phyloP scores from a whole-genome alignment of 805 yeast species.

The Clavispora vitiphila region DNA sequence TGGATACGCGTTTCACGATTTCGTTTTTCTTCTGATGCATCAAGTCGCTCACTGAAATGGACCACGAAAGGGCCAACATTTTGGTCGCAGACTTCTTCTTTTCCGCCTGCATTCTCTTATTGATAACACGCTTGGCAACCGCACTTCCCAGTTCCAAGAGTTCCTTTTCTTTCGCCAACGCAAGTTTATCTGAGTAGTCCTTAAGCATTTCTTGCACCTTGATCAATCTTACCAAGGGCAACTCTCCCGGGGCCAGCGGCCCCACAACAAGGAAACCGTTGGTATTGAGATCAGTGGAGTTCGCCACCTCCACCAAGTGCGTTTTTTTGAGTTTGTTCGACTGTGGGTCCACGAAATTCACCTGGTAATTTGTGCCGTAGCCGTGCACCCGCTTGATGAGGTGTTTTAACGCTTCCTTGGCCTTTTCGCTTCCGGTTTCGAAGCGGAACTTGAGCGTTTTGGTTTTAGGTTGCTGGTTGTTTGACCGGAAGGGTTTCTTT shows the following conservation, averaged over 20 bases:
- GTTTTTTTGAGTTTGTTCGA: conserved; percentile 17
- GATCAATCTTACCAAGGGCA: conserved; percentile 26
- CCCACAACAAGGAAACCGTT: conserved; percentile 23
- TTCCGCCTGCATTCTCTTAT: conserved; percentile 26
- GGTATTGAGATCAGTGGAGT: conserved; percentile 21
- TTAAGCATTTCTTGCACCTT: conserved; percentile 29
- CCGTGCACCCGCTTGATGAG: conserved; percentile 20
- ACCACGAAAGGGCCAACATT: conserved; percentile 50
- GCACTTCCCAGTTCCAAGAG: conserved; percentile 30
- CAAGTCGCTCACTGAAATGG: conserved; percentile 49
- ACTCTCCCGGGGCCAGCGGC: conserved; percentile 12
- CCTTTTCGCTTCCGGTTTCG: conserved; percentile 23
- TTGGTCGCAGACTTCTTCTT: conserved; percentile 40
- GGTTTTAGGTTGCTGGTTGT: background rate
- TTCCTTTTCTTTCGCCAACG: conserved; percentile 25
- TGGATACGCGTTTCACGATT: conserved; percentile 39
- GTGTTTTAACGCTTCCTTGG: conserved; percentile 22
- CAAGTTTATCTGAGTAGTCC: conserved; percentile 26
- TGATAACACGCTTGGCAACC: conserved; percentile 24
- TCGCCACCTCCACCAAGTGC: conserved; percentile 29
- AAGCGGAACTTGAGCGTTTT: conserved; percentile 16
- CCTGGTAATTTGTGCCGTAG: conserved; percentile 17
- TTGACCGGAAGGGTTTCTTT: background rate
- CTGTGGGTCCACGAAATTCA: conserved; percentile 23
- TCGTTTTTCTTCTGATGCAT: conserved; percentile 50